phyloP scores from a whole-genome alignment of 495 filamentous ascomycete species.

The Podospora pseudocomata region DNA sequence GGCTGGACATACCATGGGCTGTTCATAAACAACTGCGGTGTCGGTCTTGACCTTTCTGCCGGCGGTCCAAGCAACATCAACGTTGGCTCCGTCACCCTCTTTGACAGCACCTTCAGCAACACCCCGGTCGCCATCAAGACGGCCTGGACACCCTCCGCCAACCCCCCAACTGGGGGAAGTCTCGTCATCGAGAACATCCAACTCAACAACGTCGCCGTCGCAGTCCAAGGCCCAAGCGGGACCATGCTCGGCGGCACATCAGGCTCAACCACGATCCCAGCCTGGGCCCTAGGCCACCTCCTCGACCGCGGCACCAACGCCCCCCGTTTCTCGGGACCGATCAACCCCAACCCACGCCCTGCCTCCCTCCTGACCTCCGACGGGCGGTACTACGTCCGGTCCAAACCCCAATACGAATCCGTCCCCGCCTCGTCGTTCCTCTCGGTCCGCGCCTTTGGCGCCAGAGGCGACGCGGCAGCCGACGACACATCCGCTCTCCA shows the following conservation, averaged over 20 bases:
- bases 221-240: constrained; percentile 52
- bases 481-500: constrained; percentile 67
- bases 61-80: constrained; percentile 42
- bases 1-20: constrained; percentile 56
- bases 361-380: constrained; percentile 33
- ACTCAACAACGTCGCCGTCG: constrained; percentile 57
- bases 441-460: constrained; percentile 62
- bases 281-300: constrained; percentile 46
- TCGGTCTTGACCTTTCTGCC: constrained; percentile 71
- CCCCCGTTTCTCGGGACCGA: constrained; percentile 24
- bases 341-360: constrained; percentile 41
- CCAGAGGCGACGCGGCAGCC: constrained; percentile 64
- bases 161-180: constrained; percentile 49
- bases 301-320: constrained; percentile 35
- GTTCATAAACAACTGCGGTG: constrained; percentile 62
- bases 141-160: constrained; percentile 50
- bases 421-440: constrained; percentile 52
- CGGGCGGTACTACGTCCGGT: constrained; percentile 49
- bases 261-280: constrained; percentile 51
- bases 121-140: constrained; percentile 67
- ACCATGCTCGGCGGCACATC: constrained; percentile 56
- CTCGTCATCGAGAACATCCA: constrained; percentile 64
- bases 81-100: constrained; percentile 55
- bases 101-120: constrained; percentile 73
- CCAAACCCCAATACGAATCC: constrained; percentile 58